Base-by-base conservation (phyloP, 2,329 filamentous ascomycete genomes). In the Penicillium italicum region DNA sequence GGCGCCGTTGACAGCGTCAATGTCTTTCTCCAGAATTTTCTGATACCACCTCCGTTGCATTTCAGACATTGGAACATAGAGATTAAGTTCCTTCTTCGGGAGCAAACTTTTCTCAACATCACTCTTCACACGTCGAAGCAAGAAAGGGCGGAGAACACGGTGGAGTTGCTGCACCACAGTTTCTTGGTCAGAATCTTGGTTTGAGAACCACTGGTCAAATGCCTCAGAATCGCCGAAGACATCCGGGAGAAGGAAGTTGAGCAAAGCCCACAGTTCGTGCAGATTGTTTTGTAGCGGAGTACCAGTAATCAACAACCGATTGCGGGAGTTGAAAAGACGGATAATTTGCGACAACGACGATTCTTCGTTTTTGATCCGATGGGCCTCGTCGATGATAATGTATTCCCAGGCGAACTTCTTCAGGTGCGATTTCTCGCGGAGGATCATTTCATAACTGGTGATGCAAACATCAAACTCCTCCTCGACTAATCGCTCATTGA, bases 11-110 rank as follows among this genome's bases (percentile, higher is more conserved):
- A 99, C 93, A 14, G 94, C 94, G 73, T 99, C 94, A 59, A 99
- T 99, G 69, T 99, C 94, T 77, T 97, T 99, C 70, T 99, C 94
- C 3, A 99, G 80, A 65, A 99, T 99, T 78, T 97, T 97, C 74
- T 96, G 89, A 71, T 99, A 99, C 93, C 94, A 99, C 71, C 94
- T 96, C 64, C 97, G 85, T 73, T 99, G 94, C 94, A 99, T 99
- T 55, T 97, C 92, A 0, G 94, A 92, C 93, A 99, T 97, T 63
- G 93, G 94, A 63, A 99, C 88, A 70, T 97, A 99, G 28, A 99
- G 77, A 63, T 99, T 99, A 69, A 97, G 79, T 73, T 99, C 94
- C 74, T 97, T 97, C 81, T 99, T 99, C 2, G 94, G 94, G 50
- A 97, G 77, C 59, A 99, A 79, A 70, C 93, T 97, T 82, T 99